Base-by-base conservation (phyloP, 2,329 filamentous ascomycete species). In the Phaeosphaeriaceae sp. region DNA sequence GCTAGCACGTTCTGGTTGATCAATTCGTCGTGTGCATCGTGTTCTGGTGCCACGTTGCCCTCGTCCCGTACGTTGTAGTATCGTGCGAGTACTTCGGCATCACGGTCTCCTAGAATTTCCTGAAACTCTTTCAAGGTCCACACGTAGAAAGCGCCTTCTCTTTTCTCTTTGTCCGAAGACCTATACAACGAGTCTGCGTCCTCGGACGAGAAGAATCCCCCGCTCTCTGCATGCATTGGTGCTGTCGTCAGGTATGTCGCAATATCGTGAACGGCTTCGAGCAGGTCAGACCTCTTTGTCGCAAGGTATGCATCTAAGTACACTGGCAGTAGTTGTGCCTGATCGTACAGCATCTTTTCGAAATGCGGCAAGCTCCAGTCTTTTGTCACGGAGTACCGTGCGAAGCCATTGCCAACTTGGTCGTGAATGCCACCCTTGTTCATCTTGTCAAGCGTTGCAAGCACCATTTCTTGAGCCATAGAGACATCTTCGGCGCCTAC, bases 281-380 rank as follows among this genome's bases (percentile, higher is more conserved):
- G 85, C 57, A 97, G 88, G 67, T 96, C 91, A 4, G 86, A 84
- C 11, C 89, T 84, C 50, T 85, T 83, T 0, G 85, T 88, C 24
- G 88, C 79, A 15, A 92, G 83, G 83, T 93, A 98, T 0, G 91
- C 93, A 70, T 97, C 93, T 7, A 96, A 83, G 69, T 95, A 98
- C 7, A 95, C 84, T 22, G 89, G 86, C 2, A 99, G 81, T 1
- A 98, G 84, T 66, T 97, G 89, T 0, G 91, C 89, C 70, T 99
- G 96, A 72, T 98, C 95, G 54, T 92, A 93, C 10, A 97, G 86
- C 85, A 98, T 93, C 81, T 98, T 98, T 80, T 99, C 95, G 69
- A 98, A 99, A 75, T 97, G 93, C 11, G 95, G 95, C 48, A 98
- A 82, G 62, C 90, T 91, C 95, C 95, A 99, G 78, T 98, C 91